Evolutionary conservation across 208 protist species (phyloP), one percentile per base, ranked within the genome.

Genomic region (Angomonas ambiguus): DNA sequence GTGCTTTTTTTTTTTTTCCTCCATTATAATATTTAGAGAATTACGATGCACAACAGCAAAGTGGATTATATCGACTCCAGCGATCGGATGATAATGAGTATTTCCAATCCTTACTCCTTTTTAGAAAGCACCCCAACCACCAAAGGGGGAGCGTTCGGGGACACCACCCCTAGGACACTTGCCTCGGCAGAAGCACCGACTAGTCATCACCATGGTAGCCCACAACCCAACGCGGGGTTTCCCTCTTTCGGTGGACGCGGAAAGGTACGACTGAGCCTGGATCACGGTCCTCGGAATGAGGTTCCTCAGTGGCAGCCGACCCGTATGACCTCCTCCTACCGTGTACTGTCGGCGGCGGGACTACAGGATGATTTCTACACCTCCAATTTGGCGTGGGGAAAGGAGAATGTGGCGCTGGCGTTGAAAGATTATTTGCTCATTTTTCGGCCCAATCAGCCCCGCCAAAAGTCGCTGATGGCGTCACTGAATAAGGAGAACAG

Each of bases 291-390:
- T 8, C 38, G 38, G 16, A 16, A 16, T 8, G 38, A 45, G 38
- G 16, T 16, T 16, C 27, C 27, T 3, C 11, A 18, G 24, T 94
- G 88, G 85, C 45, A 73, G 38, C 85, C 85, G 2, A 92, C 83
- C 4, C 80, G 82, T 13, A 70, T 89, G 35, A 92, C 81, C 11
- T 91, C 85, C 31, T 80, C 88, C 24, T 91, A 88, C 71, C 79
- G 85, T 51, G 83, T 92, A 27, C 71, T 94, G 27, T 84, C 82
- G 67, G 85, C 85, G 13, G 74, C 74, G 31, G 83, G 81, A 8
- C 57, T 89, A 62, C 71, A 79, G 42, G 83, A 91, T 61, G 88
- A 94, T 65, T 94, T 81, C 64, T 94, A 94, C 73, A 87, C 85
- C 10, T 80, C 71, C 20, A 76, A 72, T 22, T 61, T 94, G 3